A percentile compares a stretch with the other conserved stretches of the same genome.
These are phyloP conservation scores for Suaeda aralocaspica DNA, from an alignment of 148 eudicot species.

Conservation along the genomic window DNA sequence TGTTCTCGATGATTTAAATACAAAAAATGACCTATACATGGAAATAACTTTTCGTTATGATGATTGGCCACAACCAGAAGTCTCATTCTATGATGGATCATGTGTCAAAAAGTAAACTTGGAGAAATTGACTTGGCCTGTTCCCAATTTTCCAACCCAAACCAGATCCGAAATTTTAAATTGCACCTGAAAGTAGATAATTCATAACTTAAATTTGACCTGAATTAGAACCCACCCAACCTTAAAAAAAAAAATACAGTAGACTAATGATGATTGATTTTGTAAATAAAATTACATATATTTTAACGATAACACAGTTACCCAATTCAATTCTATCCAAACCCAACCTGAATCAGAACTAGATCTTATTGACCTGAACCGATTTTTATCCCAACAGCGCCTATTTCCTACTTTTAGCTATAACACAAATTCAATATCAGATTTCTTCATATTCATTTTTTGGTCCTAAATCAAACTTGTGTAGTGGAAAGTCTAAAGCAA, in stretches of 20 bases:
- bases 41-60: constrained; percentile 1
- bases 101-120: neutral
- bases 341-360: no score
- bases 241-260: neutral
- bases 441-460: no score
- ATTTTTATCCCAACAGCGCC: no score
- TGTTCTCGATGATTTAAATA: neutral
- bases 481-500: no score
- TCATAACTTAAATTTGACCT: neutral
- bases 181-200: neutral
- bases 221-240: neutral
- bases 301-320: neutral
- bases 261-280: neutral
- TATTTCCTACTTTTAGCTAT: no score
- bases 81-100: neutral
- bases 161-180: neutral
- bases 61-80: neutral
- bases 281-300: neutral
- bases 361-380: no score
- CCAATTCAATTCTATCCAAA: neutral
- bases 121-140: neutral
- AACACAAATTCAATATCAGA: no score
- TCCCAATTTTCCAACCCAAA: neutral
- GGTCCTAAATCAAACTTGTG: no score
- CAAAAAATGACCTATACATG: neutral